These are phyloP conservation scores for Trichosporon sp. DNA, from an alignment of 1,284 basidiomycete genomes.

Conservation along the genomic window DNA sequence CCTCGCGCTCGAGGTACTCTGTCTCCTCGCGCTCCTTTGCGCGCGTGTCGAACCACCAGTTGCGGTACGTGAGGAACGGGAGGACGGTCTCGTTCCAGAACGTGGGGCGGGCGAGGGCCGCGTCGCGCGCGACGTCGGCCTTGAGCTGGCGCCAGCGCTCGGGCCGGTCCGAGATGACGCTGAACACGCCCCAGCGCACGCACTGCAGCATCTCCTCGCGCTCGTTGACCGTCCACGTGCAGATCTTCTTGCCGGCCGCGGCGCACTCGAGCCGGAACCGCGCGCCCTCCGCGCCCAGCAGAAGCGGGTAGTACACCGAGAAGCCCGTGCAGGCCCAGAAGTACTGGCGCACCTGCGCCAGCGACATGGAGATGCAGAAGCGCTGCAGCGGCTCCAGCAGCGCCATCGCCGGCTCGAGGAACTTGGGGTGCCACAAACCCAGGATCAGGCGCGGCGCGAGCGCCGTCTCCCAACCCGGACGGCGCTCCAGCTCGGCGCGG, in stretches of 20 bases:
- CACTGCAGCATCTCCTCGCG: constrained; percentile 93
- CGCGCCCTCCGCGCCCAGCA: constrained; percentile 65
- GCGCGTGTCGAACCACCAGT: constrained; percentile 39
- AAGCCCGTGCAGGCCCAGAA: constrained; percentile 93
- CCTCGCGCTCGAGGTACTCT: constrained; percentile 47
- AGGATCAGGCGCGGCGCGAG: constrained; percentile 88
- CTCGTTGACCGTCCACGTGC: constrained; percentile 75
- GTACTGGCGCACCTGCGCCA: constrained; percentile 65
- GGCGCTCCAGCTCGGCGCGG: constrained; percentile 65
- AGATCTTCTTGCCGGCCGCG: constrained; percentile 72
- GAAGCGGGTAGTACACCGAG: constrained; percentile 71
- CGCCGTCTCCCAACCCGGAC: constrained; percentile 68
- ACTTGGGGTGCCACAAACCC: constrained; percentile 67
- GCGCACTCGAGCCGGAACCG: constrained; percentile 76
- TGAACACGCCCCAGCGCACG: constrained; percentile 82
- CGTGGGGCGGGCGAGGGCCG: neutral
- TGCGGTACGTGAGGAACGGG: constrained; percentile 30
- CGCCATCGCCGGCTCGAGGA: constrained; percentile 69
- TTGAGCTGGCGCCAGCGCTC: constrained; percentile 40
- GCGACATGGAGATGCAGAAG: constrained; percentile 73
- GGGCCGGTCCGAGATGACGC: constrained; percentile 75
- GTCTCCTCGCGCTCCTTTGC: constrained; percentile 39
- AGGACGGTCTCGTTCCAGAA: constrained; percentile 17
- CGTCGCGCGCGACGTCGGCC: constrained; percentile 30
- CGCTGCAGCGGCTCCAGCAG: constrained; percentile 76